Conservation (phyloP, 768 basidiomycete species). For the Xanthoconium purpureum region DNA sequence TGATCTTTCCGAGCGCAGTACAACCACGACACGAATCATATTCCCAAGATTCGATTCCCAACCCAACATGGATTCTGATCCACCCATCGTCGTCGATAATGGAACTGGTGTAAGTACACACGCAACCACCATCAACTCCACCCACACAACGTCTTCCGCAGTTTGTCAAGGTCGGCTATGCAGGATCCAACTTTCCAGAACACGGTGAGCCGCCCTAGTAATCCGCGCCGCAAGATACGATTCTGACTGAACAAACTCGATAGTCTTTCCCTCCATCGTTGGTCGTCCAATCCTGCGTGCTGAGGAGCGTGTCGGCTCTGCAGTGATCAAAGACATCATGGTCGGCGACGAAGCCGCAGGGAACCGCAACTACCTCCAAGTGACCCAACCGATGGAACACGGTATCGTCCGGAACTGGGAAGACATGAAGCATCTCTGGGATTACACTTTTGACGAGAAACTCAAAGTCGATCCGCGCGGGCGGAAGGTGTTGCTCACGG, state of each 20-base stretch:
- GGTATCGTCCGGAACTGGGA: slow-evolving; percentile 99
- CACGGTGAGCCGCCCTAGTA: slow-evolving; percentile 54
- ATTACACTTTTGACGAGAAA: slow-evolving; percentile 98
- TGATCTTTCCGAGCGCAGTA: background rate
- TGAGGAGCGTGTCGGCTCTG: slow-evolving; percentile 86
- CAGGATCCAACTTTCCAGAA: slow-evolving; percentile 93
- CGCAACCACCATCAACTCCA: background rate
- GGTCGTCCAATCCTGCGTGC: slow-evolving; percentile 97
- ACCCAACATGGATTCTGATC: slow-evolving; percentile 29
- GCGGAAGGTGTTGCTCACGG: slow-evolving; percentile 88
- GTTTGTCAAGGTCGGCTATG: slow-evolving; percentile 91
- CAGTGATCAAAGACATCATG: slow-evolving; percentile 96
- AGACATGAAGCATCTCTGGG: slow-evolving; percentile 97
- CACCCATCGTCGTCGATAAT: slow-evolving; percentile 80
- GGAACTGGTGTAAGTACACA: slow-evolving; percentile 72
- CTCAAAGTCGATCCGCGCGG: slow-evolving; percentile 84
- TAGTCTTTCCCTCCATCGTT: slow-evolving; percentile 95
- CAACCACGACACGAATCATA: background rate
- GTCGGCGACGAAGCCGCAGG: slow-evolving; percentile 94
- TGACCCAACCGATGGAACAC: slow-evolving; percentile 99
- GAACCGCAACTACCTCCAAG: slow-evolving; percentile 92
- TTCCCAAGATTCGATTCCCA: background rate
- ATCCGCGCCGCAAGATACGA: background rate
- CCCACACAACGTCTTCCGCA: slow-evolving; percentile 29
- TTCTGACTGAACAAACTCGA: background rate